phyloP scores from a whole-genome alignment of 805 yeast genomes.

The Yamadazyma scolyti region DNA sequence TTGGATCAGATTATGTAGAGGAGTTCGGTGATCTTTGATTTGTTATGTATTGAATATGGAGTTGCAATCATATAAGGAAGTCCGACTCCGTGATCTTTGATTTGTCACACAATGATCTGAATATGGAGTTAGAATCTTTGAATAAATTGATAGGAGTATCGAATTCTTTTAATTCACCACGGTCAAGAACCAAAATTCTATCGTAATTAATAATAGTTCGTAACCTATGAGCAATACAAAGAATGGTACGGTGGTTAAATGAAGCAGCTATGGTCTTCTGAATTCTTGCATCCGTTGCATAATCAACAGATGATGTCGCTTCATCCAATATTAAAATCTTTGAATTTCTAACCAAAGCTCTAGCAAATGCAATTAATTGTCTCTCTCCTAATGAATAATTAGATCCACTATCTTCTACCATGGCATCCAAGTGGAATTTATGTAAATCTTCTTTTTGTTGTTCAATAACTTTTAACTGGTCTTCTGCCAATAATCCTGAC shows the following conservation, averaged over 20 bases:
- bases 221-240: constrained; percentile 85
- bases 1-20: too few species aligned
- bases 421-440: constrained; percentile 37
- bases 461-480: constrained; percentile 1
- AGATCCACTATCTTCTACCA: constrained; percentile 62
- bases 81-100: constrained; percentile 42
- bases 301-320: constrained; percentile 77
- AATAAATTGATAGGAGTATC: constrained; percentile 69
- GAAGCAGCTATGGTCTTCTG: constrained; percentile 67
- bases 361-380: constrained; percentile 73
- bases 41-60: too few species aligned
- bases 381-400: constrained; percentile 74
- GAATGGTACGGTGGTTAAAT: constrained; percentile 65
- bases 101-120: constrained; percentile 65
- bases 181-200: constrained; percentile 74
- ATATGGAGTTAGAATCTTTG: constrained; percentile 43
- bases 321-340: constrained; percentile 79
- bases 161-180: constrained; percentile 70
- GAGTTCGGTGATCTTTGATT: too few species aligned
- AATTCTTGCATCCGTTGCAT: constrained; percentile 77
- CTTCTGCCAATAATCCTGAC: constrained; percentile 47
- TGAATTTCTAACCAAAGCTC: constrained; percentile 74
- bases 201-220: constrained; percentile 72
- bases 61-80: too few species aligned
- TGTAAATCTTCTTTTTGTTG: constrained; percentile 6